Conservation (phyloP, 345 rosid genomes). For the Clausena lansium region DNA sequence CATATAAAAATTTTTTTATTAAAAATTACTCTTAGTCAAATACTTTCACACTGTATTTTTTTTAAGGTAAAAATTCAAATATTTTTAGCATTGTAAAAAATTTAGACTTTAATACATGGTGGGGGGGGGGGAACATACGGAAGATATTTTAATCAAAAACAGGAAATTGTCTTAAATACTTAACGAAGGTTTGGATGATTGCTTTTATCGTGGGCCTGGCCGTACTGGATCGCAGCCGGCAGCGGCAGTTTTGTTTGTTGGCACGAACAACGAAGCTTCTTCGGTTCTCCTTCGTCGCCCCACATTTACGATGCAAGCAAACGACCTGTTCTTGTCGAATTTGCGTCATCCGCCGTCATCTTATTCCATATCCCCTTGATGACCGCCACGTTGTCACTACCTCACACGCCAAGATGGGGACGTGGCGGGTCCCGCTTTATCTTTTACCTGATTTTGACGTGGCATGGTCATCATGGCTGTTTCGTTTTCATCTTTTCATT, state of each 20-base stretch:
- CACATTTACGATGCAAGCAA: background rate
- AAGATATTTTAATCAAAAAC: background rate
- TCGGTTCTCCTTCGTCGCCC: background rate
- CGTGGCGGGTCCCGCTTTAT: constrained; percentile 3
- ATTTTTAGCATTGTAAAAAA: no score
- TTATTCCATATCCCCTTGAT: constrained; percentile 5
- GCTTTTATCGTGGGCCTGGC: background rate
- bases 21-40: no score
- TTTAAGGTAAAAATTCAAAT: no score
- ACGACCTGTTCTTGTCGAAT: background rate
- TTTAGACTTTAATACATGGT: no score
- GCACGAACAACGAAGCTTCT: constrained; percentile 8
- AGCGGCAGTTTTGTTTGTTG: constrained; percentile 15
- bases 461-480: background rate
- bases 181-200: no score
- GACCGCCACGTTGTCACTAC: constrained; percentile 2
- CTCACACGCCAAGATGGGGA: constrained; percentile 1
- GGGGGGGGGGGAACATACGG: no score
- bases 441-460: background rate
- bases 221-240: background rate
- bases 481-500: background rate
- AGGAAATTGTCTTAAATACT: background rate
- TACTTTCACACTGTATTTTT: no score
- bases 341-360: constrained; percentile 1
- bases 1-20: no score